Conservation (phyloP, 805 yeast genomes). For the Sungouiozyma ichnusensis region DNA sequence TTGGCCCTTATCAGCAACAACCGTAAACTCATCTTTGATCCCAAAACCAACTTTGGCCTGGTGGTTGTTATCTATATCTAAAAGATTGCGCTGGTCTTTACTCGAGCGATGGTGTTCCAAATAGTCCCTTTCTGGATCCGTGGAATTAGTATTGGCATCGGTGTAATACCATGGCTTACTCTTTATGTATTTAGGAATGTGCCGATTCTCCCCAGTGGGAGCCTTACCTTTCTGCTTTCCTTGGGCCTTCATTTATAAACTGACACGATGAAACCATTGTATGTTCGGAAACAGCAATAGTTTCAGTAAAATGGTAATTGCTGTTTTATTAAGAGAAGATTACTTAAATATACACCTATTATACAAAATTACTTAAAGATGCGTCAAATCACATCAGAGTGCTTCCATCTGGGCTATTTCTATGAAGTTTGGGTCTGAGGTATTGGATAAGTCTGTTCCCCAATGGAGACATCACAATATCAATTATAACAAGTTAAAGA, state of each 20-base stretch:
- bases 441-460: constrained; percentile 65
- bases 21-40: constrained; percentile 37
- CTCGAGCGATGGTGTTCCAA: constrained; percentile 46
- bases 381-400: too few species aligned
- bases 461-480: constrained; percentile 83
- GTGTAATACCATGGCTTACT: constrained; percentile 27
- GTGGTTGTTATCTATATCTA: constrained; percentile 35
- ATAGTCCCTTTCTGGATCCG: constrained; percentile 30
- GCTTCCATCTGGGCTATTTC: neutral
- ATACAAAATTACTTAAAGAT: too few species aligned
- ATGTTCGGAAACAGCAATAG: too few species aligned
- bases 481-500: constrained; percentile 70
- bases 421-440: constrained; percentile 84
- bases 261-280: too few species aligned
- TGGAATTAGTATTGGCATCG: constrained; percentile 12
- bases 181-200: constrained; percentile 25
- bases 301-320: too few species aligned
- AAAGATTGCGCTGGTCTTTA: constrained; percentile 27
- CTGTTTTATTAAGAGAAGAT: too few species aligned
- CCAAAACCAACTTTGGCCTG: constrained; percentile 49
- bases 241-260: neutral
- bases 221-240: constrained; percentile 1
- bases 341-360: too few species aligned
- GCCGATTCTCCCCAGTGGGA: constrained; percentile 14
- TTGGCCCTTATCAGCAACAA: constrained; percentile 2